Conservation (phyloP, 2,329 filamentous ascomycete genomes). For the Sodiomyces alkalinus region DNA sequence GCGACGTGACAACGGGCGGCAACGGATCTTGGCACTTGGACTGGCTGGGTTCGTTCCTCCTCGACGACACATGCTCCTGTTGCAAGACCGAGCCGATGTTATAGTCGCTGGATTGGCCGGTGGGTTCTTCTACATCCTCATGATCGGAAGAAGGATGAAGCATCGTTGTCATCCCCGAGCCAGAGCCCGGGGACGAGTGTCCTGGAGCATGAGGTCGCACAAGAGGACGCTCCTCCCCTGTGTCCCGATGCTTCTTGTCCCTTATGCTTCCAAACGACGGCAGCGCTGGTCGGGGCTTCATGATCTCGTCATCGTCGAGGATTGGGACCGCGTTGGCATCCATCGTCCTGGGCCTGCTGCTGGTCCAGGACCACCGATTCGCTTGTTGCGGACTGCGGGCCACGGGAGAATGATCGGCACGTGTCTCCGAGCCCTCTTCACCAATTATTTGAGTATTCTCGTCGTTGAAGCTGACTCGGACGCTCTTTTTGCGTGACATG, state of each 20-base stretch:
- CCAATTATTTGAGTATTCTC: conserved; percentile 39
- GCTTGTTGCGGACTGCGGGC: conserved; percentile 21
- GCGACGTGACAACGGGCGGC: conserved; percentile 54
- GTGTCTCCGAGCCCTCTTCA: conserved; percentile 23
- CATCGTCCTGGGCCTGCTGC: conserved; percentile 34
- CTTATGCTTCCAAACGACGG: conserved; percentile 64
- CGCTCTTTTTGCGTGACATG: conserved; percentile 42
- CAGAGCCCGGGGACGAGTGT: conserved; percentile 12
- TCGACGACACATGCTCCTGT: conserved; percentile 36
- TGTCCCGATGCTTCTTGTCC: conserved; percentile 39
- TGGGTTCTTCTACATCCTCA: conserved; percentile 14
- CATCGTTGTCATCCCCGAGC: conserved; percentile 12
- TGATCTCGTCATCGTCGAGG: conserved; percentile 50
- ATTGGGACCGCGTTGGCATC: no score
- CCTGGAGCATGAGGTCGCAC: conserved; percentile 34
- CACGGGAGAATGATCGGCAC: conserved; percentile 24
- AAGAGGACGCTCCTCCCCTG: conserved; percentile 43
- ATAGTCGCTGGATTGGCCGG: conserved; percentile 44
- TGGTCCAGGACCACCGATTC: conserved; percentile 31
- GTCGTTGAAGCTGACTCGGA: conserved; percentile 68
- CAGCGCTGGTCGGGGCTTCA: conserved; percentile 60
- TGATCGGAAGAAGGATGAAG: conserved; percentile 4
- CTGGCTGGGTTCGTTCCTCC: conserved; percentile 39
- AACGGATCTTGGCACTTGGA: conserved; percentile 47
- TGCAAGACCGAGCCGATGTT: conserved; percentile 38